Evolutionary conservation across 1,139 yeast genomes (phyloP).

Genomic region (Candida anutae): DNA sequence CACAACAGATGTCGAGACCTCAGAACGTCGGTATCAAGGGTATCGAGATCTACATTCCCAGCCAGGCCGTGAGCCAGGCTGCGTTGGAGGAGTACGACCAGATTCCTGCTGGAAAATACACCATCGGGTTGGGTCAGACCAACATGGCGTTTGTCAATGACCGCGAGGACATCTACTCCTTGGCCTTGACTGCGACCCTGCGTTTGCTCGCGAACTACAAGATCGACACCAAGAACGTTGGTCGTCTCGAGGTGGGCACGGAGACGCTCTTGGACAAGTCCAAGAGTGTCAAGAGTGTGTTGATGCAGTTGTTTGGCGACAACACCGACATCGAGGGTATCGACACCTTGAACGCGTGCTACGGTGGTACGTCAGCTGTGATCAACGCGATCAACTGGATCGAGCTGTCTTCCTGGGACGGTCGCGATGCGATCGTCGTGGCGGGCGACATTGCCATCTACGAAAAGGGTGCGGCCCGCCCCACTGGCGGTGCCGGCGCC

Average conservation of each 20-base stretch:
- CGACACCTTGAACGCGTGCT: conserved; percentile 95
- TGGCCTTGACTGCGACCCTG: conserved; percentile 76
- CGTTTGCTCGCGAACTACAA: conserved; percentile 71
- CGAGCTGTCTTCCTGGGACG: conserved; percentile 96
- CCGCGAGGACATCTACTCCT: conserved; percentile 93
- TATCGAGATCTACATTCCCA: conserved; percentile 85
- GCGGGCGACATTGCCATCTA: conserved; percentile 98
- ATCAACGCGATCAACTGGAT: conserved; percentile 94
- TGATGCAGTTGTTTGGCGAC: conserved; percentile 89
- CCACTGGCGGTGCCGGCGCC: conserved; percentile 99
- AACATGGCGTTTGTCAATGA: conserved; percentile 97
- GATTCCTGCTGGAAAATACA: conserved; percentile 90
- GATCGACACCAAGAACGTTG: conserved; percentile 74
- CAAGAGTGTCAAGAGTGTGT: conserved; percentile 90
- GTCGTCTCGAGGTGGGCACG: conserved; percentile 97
- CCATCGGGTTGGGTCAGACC: conserved; percentile 97
- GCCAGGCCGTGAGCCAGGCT: conserved; percentile 74
- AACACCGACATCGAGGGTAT: conserved; percentile 93
- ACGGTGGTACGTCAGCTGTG: conserved; percentile 96
- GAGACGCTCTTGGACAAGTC: conserved; percentile 96
- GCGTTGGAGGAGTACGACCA: conserved; percentile 82
- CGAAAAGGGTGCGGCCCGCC: conserved; percentile 96
- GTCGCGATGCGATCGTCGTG: conserved; percentile 94
- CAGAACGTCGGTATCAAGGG: conserved; percentile 94
- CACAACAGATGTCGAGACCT: conserved; percentile 36